Evolutionary conservation across 2,329 filamentous ascomycete species (phyloP), one percentile per base, ranked within the genome.

Genomic region (Colletotrichum chrysophilum): DNA sequence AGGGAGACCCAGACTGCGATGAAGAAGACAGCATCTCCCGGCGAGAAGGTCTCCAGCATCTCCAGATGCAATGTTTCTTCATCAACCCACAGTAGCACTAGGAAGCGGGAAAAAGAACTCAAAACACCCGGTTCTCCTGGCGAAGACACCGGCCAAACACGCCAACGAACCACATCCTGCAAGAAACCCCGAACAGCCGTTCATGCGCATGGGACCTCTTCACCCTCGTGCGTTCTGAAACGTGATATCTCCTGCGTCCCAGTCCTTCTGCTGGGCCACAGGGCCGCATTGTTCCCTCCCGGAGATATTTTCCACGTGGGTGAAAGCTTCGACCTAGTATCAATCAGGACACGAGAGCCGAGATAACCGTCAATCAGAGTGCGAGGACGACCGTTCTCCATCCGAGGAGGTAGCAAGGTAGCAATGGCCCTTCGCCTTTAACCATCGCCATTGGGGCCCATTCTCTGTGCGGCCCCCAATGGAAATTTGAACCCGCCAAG

Each of bases 291-390:
- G 36, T 28, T 55, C 26, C 13, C 67, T 21, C 34, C 32, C 69
- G 56, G 69, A 64, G 62, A 56, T 66, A 70, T 71, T 56, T 67
- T 26, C 61, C 60, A 75, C 72, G 72, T 75, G 61, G 72, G 60
- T 30, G 52, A 71, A 56, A 32, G 36, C 52, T 65, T 70, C 32
- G 60, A 30, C n/a, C 55, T 75, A 71, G 68, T 43, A 62, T 66
- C 60, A 26, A 75, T 30, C 52, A 21, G 62, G 67, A 75, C 36
- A 66, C 52, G 60, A 71, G 18, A 55, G 21, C 72, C 72, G 72
- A 75, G 36, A 75, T 62, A 65, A 58, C 24, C 48, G 55, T n/a
- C 12, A 61, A 60, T 32, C 16, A 52, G 7, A 60, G 18, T n/a
- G 18, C 32, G 38, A 64, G 62, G 36, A 48, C 24, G 36, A n/a